phyloP scores from a whole-genome alignment of 805 yeast species.

The Candida sphagnicola region DNA sequence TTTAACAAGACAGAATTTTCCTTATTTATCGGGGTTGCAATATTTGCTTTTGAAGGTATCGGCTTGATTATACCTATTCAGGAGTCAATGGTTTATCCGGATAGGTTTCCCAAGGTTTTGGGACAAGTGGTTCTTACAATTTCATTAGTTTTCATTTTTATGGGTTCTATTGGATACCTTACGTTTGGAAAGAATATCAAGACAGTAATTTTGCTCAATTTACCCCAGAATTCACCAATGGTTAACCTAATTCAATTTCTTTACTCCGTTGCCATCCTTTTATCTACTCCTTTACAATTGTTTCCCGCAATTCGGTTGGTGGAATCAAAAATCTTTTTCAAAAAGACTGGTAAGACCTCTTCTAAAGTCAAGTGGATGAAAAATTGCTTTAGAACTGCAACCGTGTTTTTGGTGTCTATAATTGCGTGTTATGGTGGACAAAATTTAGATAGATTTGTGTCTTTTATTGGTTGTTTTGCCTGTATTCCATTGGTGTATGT shows the following conservation, averaged over 20 bases:
- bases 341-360: constrained; percentile 55
- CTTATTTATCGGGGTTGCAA: constrained; percentile 76
- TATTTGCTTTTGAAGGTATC: constrained; percentile 86
- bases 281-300: constrained; percentile 77
- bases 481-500: constrained; percentile 83
- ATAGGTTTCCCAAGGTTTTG: constrained; percentile 65
- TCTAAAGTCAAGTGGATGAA: constrained; percentile 59
- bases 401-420: constrained; percentile 51
- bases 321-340: constrained; percentile 54
- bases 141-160: constrained; percentile 54
- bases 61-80: constrained; percentile 80
- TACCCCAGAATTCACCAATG: constrained; percentile 62
- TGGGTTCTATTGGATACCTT: constrained; percentile 66
- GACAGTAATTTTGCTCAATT: constrained; percentile 67
- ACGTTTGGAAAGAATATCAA: constrained; percentile 63
- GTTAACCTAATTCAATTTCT: constrained; percentile 66
- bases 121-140: constrained; percentile 60
- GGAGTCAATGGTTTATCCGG: constrained; percentile 75
- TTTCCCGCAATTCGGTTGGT: constrained; percentile 76
- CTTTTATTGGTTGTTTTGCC: constrained; percentile 80
- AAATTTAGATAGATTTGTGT: constrained; percentile 68
- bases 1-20: constrained; percentile 62
- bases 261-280: constrained; percentile 68
- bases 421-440: constrained; percentile 67
- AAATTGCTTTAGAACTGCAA: constrained; percentile 50